Percentiles rank a stretch among this genome's conserved stretches.
Evolutionary conservation across 495 filamentous ascomycete genomes (phyloP).

Genomic region (Durotheca rogersii): DNA sequence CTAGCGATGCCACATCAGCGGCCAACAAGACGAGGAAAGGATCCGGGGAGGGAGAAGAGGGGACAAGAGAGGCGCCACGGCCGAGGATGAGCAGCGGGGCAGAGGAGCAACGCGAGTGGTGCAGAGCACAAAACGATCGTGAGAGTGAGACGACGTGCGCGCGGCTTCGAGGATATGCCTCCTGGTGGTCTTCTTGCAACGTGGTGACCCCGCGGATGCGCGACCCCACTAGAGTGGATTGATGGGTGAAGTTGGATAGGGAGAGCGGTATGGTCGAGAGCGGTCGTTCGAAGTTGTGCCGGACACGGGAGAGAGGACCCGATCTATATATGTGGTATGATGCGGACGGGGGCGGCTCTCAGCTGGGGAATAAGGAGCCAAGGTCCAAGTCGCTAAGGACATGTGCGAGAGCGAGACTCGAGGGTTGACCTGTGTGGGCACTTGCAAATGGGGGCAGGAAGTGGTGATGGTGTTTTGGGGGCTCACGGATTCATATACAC

Average conservation of each 20-base stretch:
- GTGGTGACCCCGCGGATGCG: constrained; percentile 11
- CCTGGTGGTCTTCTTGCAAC: no score
- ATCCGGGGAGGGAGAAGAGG: not conserved
- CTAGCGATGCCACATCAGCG: constrained; percentile 19
- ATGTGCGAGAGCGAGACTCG: constrained; percentile 1
- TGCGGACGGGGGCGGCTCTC: not conserved
- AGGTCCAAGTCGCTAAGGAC: no score
- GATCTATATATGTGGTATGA: not conserved
- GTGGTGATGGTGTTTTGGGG: constrained; percentile 34
- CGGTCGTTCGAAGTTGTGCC: not conserved
- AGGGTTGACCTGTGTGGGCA: constrained; percentile 16
- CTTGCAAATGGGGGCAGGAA: constrained; percentile 33
- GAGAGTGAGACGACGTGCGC: constrained; percentile 4
- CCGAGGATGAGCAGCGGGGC: constrained; percentile 2
- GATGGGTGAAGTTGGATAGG: constrained; percentile 7
- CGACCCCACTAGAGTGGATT: constrained; percentile 13
- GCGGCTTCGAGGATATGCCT: no score
- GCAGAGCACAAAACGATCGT: constrained; percentile 1
- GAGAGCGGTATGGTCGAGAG: constrained; percentile 9
- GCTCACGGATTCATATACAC: constrained; percentile 33
- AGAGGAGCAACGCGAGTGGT: constrained; percentile 16
- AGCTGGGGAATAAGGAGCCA: constrained; percentile 10
- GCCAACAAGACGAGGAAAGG: not conserved
- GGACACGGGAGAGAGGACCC: constrained; percentile 3
- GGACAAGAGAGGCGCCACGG: not conserved